Evolutionary conservation across 306 rosid species (phyloP).

Genomic region (Rosa multiflora): DNA sequence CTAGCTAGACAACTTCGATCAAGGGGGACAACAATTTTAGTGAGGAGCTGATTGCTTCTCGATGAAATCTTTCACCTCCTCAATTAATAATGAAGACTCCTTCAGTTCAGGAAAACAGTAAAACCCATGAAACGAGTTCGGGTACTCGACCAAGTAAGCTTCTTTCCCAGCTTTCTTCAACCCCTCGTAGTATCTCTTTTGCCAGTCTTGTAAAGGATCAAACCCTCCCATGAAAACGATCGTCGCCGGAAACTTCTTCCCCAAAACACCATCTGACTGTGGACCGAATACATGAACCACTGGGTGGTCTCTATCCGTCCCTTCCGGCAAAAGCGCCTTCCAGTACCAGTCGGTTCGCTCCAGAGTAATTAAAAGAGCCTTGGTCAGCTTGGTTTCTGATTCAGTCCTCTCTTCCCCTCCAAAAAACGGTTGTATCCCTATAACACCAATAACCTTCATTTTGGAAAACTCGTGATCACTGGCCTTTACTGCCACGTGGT

Average conservation of each 20-base stretch:
- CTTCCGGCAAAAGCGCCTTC: background rate
- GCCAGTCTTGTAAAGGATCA: conserved; percentile 30
- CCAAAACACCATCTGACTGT: background rate
- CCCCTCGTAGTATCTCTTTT: conserved; percentile 19
- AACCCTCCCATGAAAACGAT: conserved; percentile 21
- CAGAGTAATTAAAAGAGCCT: background rate
- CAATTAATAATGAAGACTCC: conserved; percentile 6
- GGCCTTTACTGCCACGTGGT: conserved; percentile 1
- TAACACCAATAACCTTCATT: background rate
- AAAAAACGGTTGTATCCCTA: background rate
- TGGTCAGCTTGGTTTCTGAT: background rate
- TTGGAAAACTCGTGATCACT: conserved; percentile 2
- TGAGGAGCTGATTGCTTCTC: background rate
- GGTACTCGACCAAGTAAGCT: conserved; percentile 25
- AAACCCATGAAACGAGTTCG: conserved; percentile 28
- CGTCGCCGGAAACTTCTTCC: conserved; percentile 24
- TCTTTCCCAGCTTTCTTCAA: conserved; percentile 25
- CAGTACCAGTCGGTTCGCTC: background rate
- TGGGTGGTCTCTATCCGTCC: background rate
- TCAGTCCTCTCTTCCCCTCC: background rate
- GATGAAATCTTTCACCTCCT: conserved; percentile 24
- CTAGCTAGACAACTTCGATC: too few relatives aligned
- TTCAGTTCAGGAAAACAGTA: background rate
- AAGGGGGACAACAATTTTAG: too few relatives aligned
- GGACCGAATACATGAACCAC: background rate